Evolutionary conservation across 371 early-diverging fungal species (phyloP), one percentile per base, ranked within the genome.

Genomic region (Mucor circinelloides): DNA sequence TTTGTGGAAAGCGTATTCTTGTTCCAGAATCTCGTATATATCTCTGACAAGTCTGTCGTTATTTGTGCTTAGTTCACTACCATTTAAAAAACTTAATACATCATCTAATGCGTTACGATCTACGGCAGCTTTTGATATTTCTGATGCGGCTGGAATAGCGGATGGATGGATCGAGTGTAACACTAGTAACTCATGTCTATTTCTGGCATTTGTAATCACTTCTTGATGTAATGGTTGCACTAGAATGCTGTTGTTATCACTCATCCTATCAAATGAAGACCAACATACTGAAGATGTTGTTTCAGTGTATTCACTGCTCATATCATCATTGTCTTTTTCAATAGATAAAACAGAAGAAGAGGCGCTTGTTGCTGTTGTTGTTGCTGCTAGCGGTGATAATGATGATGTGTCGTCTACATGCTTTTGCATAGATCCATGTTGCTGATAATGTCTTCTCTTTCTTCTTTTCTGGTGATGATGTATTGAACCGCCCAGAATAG

Each of bases 101-200:
- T 71, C 71, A 40, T 71, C 71, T 6, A 71, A 34, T 27, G 71
- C 63, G 21, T 71, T 71, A 54, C 71, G 62, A 40, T 62, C 28
- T 15, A 27, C 15, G 40, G 5, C 21, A n/a, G 36, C 2, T 46
- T 28, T 48, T 31, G 21, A 6, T 48, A 8, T 50, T 23, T 42
- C 40, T 52, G 40, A 40, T 40, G 40, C 25, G 27, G 23, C 10
- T 13, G 12, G 52, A 23, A 52, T 12, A 32, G 56, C 25, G 31
- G 10, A 48, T 38, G 10, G 27, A n/a, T 46, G 48, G 21, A 58
- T 58, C 28, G 64, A 64, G 21, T 64, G 57, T 56, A 56, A 56
- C 57, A 56, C 44, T 56, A 64, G 34, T 30, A 56, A 30, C 12
- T 40, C 64, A 21, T 64, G 52, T 52, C 52, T 64, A 56, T 38